A percentile compares a stretch with the other conserved stretches of the same genome.
phyloP scores from a whole-genome alignment of 306 rosid genomes.

The Fragaria vesca region DNA sequence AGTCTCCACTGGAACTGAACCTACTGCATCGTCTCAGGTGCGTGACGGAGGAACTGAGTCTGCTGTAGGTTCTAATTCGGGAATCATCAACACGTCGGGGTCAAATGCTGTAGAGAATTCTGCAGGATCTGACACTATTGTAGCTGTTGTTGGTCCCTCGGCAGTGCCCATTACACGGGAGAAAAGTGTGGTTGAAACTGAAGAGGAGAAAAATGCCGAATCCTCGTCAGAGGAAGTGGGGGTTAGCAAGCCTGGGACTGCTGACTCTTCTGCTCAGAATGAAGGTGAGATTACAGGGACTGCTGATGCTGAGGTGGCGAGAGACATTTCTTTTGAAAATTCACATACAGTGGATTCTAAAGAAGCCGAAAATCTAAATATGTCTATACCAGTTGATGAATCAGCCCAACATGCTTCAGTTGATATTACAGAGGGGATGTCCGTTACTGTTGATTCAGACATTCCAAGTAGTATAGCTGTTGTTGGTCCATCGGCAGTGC shows the following conservation, averaged over 20 bases:
- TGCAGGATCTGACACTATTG: slow-evolving; percentile 31
- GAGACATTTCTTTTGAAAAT: slow-evolving; percentile 25
- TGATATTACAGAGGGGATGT: slow-evolving; percentile 28
- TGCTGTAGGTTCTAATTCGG: slow-evolving; percentile 30
- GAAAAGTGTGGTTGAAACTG: slow-evolving; percentile 22
- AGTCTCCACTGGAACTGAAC: slow-evolving; percentile 26
- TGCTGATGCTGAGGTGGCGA: slow-evolving; percentile 29
- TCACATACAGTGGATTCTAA: slow-evolving; percentile 36
- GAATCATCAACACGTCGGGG: slow-evolving; percentile 32
- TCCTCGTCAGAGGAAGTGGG: slow-evolving; percentile 33
- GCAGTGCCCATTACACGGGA: slow-evolving; percentile 26
- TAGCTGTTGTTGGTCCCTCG: slow-evolving; percentile 32
- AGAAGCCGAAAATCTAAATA: slow-evolving; percentile 27
- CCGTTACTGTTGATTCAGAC: slow-evolving; percentile 28
- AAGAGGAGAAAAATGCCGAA: slow-evolving; percentile 35
- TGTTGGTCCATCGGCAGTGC: slow-evolving; percentile 32
- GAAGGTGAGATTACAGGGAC: slow-evolving; percentile 31
- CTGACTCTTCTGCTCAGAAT: slow-evolving; percentile 30
- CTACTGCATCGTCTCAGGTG: slow-evolving; percentile 34
- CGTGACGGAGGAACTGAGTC: slow-evolving; percentile 46
- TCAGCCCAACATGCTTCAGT: slow-evolving; percentile 29
- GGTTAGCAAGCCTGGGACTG: slow-evolving; percentile 25
- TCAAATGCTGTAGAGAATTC: slow-evolving; percentile 40
- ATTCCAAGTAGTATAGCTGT: slow-evolving; percentile 19
- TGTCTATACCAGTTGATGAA: slow-evolving; percentile 28